Base-by-base conservation (phyloP, 2,329 filamentous ascomycete genomes). In the Lachnellula suecica region DNA sequence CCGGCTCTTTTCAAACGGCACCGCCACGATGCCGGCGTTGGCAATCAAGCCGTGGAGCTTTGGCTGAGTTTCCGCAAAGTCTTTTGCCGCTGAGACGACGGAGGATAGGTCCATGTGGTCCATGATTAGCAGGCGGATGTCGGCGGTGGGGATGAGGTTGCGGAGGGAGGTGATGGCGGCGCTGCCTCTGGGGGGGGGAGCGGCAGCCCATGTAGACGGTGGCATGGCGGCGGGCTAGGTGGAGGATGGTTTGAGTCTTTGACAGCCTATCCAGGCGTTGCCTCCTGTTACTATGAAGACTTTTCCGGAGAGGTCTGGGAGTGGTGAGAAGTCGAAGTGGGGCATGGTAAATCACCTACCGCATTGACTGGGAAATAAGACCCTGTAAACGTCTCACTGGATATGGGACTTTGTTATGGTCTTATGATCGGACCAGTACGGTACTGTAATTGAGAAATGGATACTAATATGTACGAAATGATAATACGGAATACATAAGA, bases 211-310 rank as follows among this genome's bases (percentile, higher is more conserved):
- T 52, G 56, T 63, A 63, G 19, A 63, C 57, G 27, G 59, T 55
- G 13, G 61, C 61, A 23, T 59, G 57, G n/a, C 61, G 60, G 44
- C 54, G 29, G 27, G 59, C 60, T 4, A 63, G 52, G 20, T 52
- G 73, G 37, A 71, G 71, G 35, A 66, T 67, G 15, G 81, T 70
- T n/a, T n/a, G n/a, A n/a, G n/a, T n/a, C n/a, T n/a, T n/a, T n/a
- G 20, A 50, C 55, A 27, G 10, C 56, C 56, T 79, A 69, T 24
- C 60, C 59, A 24, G n/a, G 60, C 53, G 45, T 54, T 63, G 7
- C 60, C 59, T 34, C 62, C 62, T 4, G 79, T 62, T 17, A 62
- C 56, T 13, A 62, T 56, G 42, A 47, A 60, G n/a, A 58, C 54
- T 44, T 57, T 62, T 11, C 52, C 53, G 9, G 49, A 53, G 40